Conservation (phyloP, 139 green algal species). For the Tetradesmus lagerheimii region DNA sequence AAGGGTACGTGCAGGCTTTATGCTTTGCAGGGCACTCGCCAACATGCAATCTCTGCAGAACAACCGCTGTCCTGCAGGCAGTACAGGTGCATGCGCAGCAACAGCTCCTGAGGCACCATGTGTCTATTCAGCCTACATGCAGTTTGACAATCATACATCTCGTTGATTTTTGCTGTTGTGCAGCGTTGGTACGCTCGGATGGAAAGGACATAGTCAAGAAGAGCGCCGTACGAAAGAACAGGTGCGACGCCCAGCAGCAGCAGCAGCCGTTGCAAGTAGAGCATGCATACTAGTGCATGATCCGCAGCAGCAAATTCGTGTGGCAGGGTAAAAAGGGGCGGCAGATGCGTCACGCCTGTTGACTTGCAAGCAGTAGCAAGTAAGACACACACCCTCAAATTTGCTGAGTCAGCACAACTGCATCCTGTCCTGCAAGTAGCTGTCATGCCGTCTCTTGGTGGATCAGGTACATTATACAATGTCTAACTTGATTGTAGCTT, state of each 20-base stretch:
- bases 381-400: no score
- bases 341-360: no score
- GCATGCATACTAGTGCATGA: not conserved
- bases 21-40: not conserved
- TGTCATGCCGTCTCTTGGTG: no score
- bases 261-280: not conserved
- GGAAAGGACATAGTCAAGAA: conserved; percentile 93
- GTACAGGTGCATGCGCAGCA: not conserved
- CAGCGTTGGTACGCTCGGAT: conserved; percentile 78
- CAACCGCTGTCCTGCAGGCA: not conserved
- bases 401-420: not conserved
- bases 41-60: no score
- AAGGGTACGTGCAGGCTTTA: conserved; percentile 13
- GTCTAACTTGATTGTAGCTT: no score
- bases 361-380: no score
- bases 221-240: conserved; percentile 72
- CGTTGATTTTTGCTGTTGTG: not conserved
- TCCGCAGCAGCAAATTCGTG: not conserved
- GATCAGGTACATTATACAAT: no score
- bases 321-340: no score
- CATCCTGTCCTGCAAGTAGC: not conserved
- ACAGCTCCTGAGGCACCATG: not conserved
- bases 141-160: not conserved
- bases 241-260: conserved; percentile 49
- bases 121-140: no score